phyloP scores from a whole-genome alignment of 1,284 basidiomycete species.

The Coniophora puteana region DNA sequence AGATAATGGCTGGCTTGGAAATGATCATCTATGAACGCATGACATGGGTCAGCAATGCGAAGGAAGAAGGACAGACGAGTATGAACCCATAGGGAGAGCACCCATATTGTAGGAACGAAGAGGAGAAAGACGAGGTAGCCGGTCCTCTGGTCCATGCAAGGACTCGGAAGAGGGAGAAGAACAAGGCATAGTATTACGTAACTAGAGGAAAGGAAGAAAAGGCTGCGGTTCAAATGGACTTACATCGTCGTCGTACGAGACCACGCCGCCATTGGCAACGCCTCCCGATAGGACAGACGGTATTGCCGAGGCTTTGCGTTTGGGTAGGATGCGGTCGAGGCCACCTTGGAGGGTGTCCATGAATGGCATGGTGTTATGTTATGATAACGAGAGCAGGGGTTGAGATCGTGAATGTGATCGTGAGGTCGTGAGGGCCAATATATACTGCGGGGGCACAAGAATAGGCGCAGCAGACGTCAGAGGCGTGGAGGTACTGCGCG shows the following conservation, averaged over 20 bases:
- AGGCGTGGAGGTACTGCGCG: too few relatives aligned
- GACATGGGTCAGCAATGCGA: slow-evolving; percentile 15
- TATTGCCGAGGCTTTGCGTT: slow-evolving; percentile 8
- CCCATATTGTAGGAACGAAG: slow-evolving; percentile 56
- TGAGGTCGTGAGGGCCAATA: background rate
- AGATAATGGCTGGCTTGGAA: slow-evolving; percentile 74
- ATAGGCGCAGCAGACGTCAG: too few relatives aligned
- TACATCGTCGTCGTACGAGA: slow-evolving; percentile 68
- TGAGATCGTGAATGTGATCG: background rate
- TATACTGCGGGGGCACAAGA: background rate
- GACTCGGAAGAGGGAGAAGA: slow-evolving; percentile 33
- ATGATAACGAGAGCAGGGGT: slow-evolving; percentile 1
- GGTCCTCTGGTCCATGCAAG: slow-evolving; percentile 38
- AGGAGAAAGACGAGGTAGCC: slow-evolving; percentile 55
- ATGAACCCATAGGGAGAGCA: slow-evolving; percentile 66
- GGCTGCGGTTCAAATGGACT: slow-evolving; percentile 28
- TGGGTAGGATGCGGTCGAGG: slow-evolving; percentile 27
- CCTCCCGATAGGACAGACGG: slow-evolving; percentile 42
- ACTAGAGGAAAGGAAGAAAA: slow-evolving; percentile 27
- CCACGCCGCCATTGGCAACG: slow-evolving; percentile 54
- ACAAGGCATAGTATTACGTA: slow-evolving; percentile 55
- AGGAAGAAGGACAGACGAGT: slow-evolving; percentile 17
- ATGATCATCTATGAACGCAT: slow-evolving; percentile 67
- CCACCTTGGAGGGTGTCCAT: slow-evolving; percentile 25
- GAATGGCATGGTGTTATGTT: slow-evolving; percentile 13